These are phyloP conservation scores for Piper betle DNA, from an alignment of 164 flowering plant species.

Conservation along the genomic window DNA sequence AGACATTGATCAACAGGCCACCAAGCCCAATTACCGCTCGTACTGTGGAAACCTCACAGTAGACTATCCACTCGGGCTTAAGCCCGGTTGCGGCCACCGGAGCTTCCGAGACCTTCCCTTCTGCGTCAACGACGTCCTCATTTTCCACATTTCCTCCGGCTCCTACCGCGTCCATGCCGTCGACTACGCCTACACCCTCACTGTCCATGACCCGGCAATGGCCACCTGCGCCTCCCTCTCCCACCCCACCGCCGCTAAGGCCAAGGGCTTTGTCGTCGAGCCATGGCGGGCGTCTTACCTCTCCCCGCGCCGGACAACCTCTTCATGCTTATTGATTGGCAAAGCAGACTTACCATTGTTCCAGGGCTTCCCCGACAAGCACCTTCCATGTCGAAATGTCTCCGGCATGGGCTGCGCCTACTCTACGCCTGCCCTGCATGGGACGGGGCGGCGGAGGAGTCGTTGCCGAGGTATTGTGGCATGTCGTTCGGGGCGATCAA, in stretches of 20 bases:
- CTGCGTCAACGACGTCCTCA: conserved; percentile 75
- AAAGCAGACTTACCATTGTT: conserved; percentile 64
- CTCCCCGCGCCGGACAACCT: conserved; percentile 52
- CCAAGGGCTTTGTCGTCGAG: conserved; percentile 74
- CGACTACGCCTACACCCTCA: conserved; percentile 73
- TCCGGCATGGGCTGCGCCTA: conserved; percentile 93
- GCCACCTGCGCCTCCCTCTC: conserved; percentile 58
- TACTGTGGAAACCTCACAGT: conserved; percentile 78
- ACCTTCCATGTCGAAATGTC: conserved; percentile 67
- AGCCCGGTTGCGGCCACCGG: conserved; percentile 74
- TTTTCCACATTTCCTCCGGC: conserved; percentile 82
- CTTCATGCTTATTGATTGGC: conserved; percentile 84
- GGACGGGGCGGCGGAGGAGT: conserved; percentile 12
- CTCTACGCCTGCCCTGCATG: conserved; percentile 65
- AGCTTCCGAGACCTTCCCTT: conserved; percentile 64
- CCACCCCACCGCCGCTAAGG: conserved; percentile 15
- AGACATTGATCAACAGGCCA: neutral
- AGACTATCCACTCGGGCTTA: conserved; percentile 66
- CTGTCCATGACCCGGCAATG: conserved; percentile 70
- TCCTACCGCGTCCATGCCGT: conserved; percentile 77
- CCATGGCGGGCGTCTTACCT: conserved; percentile 52
- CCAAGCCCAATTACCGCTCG: conserved; percentile 36
- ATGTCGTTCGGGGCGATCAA: conserved; percentile 48
- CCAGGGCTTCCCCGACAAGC: conserved; percentile 74
- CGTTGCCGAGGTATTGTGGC: conserved; percentile 71